A percentile compares a stretch with the other conserved stretches of the same genome.
Conservation (phyloP, 345 rosid species). For the Rubroshorea leprosula region DNA sequence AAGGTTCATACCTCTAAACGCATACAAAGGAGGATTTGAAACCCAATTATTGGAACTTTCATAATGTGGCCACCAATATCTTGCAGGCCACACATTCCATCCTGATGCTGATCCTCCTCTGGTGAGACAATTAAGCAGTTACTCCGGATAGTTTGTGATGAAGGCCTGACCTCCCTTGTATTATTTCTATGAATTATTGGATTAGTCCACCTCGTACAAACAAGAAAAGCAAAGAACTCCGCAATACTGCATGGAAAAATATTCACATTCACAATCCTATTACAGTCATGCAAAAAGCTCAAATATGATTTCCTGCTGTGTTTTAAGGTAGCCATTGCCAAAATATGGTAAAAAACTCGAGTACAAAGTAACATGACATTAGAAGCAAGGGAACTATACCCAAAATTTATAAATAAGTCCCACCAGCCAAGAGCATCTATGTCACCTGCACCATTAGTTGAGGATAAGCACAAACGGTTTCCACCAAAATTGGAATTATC, state of each 20-base stretch:
- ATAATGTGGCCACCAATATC: conserved; percentile 94
- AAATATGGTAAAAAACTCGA: conserved; percentile 7
- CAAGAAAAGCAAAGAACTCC: conserved; percentile 92
- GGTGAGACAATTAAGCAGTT: conserved; percentile 67
- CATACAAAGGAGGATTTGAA: conserved; percentile 92
- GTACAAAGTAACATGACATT: conserved; percentile 2
- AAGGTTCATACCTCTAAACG: conserved; percentile 60
- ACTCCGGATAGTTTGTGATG: conserved; percentile 60
- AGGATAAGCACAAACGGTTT: conserved; percentile 15
- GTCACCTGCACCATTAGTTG: conserved; percentile 49
- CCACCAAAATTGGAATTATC: conserved; percentile 5
- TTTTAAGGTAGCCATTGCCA: not conserved
- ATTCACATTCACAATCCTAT: conserved; percentile 18
- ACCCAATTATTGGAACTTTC: conserved; percentile 80
- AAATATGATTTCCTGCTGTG: not conserved
- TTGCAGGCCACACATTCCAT: conserved; percentile 66
- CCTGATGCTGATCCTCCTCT: conserved; percentile 57
- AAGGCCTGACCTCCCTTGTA: conserved; percentile 49
- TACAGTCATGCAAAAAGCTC: conserved; percentile 15
- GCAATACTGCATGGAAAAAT: conserved; percentile 63
- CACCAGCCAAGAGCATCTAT: conserved; percentile 96
- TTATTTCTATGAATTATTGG: conserved; percentile 73
- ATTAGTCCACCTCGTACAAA: conserved; percentile 92
- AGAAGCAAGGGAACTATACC: conserved; percentile 38
- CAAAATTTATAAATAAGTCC: conserved; percentile 87